Base-by-base conservation (phyloP, 495 filamentous ascomycete genomes). In the Xylaria venustula region DNA sequence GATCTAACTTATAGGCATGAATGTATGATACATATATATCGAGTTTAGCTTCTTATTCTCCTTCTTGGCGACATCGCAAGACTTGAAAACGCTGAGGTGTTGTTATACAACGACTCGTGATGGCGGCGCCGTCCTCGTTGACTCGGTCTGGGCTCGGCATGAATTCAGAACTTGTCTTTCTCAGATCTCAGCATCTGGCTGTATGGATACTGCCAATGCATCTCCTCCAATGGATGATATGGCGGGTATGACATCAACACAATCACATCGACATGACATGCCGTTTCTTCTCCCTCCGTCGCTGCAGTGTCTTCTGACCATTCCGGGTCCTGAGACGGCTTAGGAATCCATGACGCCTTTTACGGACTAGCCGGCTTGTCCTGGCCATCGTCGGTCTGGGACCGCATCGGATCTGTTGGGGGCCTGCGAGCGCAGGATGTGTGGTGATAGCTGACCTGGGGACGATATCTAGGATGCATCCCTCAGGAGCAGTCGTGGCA, bases 261-360 rank as follows among this genome's bases (percentile, higher is more conserved):
- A 3, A n/a, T 66, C 63, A 70, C 45, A 54, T 59, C 30, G 68
- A 67, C 64, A 81, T 54, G 51, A 69, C 61, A 57, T 64, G 61
- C 60, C 79, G 62, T 62, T 76, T 76, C 75, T 79, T 79, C 0
- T 61, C 54, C 59, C 19, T 71, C 58, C 79, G 58, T 48, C 74
- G 62, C 66, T 66, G 60, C 41, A 81, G 60, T 53, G 61, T 76
- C 65, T 74, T 77, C 55, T 66, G 64, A 25, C 79, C 79, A 11
- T 69, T 76, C 48, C 65, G 66, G 7, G 75, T 72, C 56, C 61
- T 62, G 14, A 74, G 51, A 25, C 78, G 64, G 58, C 71, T 76
- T n/a, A 81, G 58, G 62, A 80, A 81, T 14, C 79, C 78, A 54
- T 78, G 75, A 15, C 75, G 65, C 28, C 79, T 63, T 72, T 80